Evolutionary conservation across 2,329 filamentous ascomycete genomes (phyloP).

Genomic region (Fusarium phyllophilum): DNA sequence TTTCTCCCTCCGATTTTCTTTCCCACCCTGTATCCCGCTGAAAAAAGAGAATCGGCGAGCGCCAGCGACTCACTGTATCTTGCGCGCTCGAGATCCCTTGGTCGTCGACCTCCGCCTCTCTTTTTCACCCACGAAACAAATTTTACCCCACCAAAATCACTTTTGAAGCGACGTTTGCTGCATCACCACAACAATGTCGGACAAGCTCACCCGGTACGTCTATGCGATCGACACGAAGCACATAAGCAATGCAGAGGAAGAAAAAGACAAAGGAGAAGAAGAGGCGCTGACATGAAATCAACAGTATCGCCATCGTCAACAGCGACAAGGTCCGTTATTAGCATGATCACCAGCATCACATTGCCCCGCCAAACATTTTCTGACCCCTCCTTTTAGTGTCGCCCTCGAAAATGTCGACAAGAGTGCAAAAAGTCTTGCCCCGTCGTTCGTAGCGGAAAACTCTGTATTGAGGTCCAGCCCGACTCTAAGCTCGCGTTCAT

Average conservation of each 20-base stretch:
- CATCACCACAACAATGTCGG: slow-evolving; percentile 73
- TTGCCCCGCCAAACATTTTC: slow-evolving; percentile 43
- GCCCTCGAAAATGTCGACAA: slow-evolving; percentile 84
- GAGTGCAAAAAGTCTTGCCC: slow-evolving; percentile 99
- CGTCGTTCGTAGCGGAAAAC: slow-evolving; percentile 95
- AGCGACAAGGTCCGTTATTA: slow-evolving; percentile 81
- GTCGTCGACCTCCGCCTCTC: slow-evolving; percentile 12
- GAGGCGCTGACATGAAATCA: slow-evolving; percentile 40
- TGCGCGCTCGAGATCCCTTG: slow-evolving; percentile 31
- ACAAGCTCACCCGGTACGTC: slow-evolving; percentile 92
- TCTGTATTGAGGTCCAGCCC: slow-evolving; percentile 92
- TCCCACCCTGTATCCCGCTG: slow-evolving; percentile 23
- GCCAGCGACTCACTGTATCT: slow-evolving; percentile 34
- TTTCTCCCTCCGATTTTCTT: slow-evolving; percentile 16
- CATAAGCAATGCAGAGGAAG: not conserved
- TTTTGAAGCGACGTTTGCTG: slow-evolving; percentile 31
- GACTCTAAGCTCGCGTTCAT: slow-evolving; percentile 97
- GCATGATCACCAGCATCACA: slow-evolving; percentile 26
- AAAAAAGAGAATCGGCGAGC: slow-evolving; percentile 37
- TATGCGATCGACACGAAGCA: not conserved
- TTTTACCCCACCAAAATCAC: slow-evolving; percentile 30
- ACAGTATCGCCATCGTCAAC: slow-evolving; percentile 98
- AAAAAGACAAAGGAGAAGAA: not conserved
- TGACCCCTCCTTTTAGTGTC: slow-evolving; percentile 50
- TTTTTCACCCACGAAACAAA: slow-evolving; percentile 25